These are phyloP conservation scores for Bipolaris zeicola DNA, from an alignment of 2,329 filamentous ascomycete genomes.

Conservation along the genomic window DNA sequence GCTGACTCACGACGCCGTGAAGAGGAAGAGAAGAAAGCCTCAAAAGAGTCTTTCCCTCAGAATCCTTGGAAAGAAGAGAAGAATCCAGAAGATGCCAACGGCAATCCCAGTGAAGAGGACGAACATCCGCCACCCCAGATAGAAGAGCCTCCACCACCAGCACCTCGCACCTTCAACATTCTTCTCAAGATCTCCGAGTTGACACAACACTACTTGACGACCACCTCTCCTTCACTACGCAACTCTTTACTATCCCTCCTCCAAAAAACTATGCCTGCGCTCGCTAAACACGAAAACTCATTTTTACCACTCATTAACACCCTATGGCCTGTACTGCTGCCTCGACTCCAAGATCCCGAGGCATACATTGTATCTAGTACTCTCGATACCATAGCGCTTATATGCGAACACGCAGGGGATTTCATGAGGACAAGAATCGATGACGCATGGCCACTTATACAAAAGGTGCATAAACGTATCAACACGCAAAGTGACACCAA, in stretches of 20 bases:
- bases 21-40: constrained; percentile 30
- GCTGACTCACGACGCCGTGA: constrained; percentile 29
- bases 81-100: constrained; percentile 36
- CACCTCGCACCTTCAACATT: constrained; percentile 78
- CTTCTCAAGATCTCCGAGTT: constrained; percentile 80
- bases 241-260: constrained; percentile 79
- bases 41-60: constrained; percentile 32
- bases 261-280: constrained; percentile 70
- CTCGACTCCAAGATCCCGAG: constrained; percentile 70
- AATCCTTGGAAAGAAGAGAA: constrained; percentile 45
- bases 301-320: constrained; percentile 90
- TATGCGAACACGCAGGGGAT: constrained; percentile 76
- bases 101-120: constrained; percentile 43
- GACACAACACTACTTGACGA: constrained; percentile 89
- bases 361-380: constrained; percentile 72
- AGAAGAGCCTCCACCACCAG: constrained; percentile 63
- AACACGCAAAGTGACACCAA: constrained; percentile 13
- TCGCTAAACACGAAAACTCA: constrained; percentile 77
- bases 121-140: constrained; percentile 29
- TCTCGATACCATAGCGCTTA: constrained; percentile 67
- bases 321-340: constrained; percentile 82
- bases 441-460: constrained; percentile 69
- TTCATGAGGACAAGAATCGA: constrained; percentile 80
- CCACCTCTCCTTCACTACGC: constrained; percentile 77
- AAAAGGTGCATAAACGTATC: constrained; percentile 35